Conservation (phyloP, 139 green algal species). For the Eudorina sp. region DNA sequence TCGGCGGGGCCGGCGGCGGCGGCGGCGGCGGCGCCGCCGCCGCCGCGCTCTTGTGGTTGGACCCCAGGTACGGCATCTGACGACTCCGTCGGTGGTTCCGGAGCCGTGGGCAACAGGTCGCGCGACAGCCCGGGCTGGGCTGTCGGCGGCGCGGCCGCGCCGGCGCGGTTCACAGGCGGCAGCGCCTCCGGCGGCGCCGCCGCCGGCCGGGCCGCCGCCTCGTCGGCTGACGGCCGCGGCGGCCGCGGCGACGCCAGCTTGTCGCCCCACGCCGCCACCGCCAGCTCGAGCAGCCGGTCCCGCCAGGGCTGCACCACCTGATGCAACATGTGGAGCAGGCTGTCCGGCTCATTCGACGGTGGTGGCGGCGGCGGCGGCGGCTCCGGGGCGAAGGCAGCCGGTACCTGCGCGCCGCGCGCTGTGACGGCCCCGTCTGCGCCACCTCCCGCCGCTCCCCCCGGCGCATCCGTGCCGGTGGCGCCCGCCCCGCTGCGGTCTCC, state of each 20-base stretch:
- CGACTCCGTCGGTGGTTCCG: too few species aligned
- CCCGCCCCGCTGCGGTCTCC: neutral
- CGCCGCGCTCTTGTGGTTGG: too few species aligned
- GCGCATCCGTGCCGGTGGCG: too few species aligned
- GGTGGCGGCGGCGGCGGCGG: neutral
- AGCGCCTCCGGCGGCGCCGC: neutral
- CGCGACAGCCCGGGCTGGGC: too few species aligned
- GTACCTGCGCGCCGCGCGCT: too few species aligned
- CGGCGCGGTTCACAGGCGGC: neutral
- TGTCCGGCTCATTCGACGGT: neutral
- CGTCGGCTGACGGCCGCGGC: neutral
- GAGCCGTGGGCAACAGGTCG: too few species aligned
- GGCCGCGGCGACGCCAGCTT: neutral
- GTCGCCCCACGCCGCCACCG: neutral
- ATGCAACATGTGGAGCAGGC: neutral
- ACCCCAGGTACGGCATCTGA: too few species aligned
- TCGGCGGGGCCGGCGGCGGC: too few species aligned
- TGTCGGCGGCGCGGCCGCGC: too few species aligned
- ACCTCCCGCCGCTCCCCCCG: too few species aligned
- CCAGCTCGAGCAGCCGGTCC: neutral
- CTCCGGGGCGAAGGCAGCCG: neutral
- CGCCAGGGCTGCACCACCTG: neutral
- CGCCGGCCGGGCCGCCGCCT: neutral
- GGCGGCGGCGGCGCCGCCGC: neutral
- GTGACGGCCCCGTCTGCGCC: too few species aligned